Percentiles rank a stretch among this genome's conserved stretches.
Conservation (phyloP, 257 asterid species). For the Solanum pennellii region DNA sequence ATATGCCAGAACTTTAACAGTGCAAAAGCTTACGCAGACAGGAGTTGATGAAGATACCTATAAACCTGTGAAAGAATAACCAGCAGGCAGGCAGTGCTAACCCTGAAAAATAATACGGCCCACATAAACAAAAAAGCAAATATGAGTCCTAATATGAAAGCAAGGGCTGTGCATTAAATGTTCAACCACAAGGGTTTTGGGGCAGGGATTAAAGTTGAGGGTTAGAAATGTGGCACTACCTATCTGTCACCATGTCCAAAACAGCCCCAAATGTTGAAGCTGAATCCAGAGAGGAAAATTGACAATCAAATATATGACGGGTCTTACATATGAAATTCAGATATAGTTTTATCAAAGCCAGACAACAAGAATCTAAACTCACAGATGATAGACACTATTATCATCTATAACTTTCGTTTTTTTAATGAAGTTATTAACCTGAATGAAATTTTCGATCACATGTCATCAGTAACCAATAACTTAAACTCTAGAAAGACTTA, state of each 20-base stretch:
- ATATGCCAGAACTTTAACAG: background rate
- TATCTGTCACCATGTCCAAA: conserved; percentile 82
- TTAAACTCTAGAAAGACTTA: background rate
- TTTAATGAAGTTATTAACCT: background rate
- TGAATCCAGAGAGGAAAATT: conserved; percentile 23
- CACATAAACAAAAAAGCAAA: conserved; percentile 4
- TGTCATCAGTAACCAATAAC: background rate
- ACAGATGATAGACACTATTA: background rate
- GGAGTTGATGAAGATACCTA: conserved; percentile 34
- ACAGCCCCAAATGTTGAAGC: conserved; percentile 98
- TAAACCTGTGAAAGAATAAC: conserved; percentile 96
- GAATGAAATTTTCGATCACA: background rate
- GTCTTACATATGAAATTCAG: background rate
- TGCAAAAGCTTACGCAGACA: background rate
- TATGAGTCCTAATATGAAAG: background rate
- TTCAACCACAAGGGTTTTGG: background rate
- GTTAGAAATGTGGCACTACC: conserved; percentile 27
- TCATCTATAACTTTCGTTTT: background rate
- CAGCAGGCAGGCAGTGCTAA: conserved; percentile 94
- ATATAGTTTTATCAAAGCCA: background rate
- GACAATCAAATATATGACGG: background rate
- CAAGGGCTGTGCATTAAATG: background rate
- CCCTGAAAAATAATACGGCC: conserved; percentile 33
- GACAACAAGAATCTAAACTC: background rate
- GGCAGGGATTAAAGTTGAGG: background rate